phyloP scores from a whole-genome alignment of 2,329 filamentous ascomycete genomes.

The Hirsutella rhossiliensis region DNA sequence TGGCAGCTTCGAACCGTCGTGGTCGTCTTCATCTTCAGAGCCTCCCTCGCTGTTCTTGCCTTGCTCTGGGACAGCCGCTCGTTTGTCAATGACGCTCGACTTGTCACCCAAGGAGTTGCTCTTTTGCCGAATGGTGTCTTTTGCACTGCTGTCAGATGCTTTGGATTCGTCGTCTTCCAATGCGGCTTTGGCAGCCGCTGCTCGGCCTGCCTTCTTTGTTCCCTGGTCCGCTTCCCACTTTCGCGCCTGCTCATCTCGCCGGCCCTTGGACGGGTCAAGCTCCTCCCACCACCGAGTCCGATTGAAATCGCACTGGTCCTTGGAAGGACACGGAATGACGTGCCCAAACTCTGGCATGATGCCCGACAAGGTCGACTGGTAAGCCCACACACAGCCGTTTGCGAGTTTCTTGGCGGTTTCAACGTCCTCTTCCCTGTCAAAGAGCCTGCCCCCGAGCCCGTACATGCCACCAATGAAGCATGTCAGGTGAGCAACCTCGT shows the following conservation, averaged over 20 bases:
- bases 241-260: slow-evolving; percentile 28
- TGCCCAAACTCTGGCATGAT: slow-evolving; percentile 50
- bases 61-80: slow-evolving; percentile 6
- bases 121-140: background rate
- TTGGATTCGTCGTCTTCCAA: background rate
- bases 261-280: slow-evolving; percentile 33
- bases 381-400: slow-evolving; percentile 60
- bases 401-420: slow-evolving; percentile 51
- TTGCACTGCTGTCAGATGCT: background rate
- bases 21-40: slow-evolving; percentile 5
- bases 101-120: background rate
- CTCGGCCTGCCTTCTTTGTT: slow-evolving; percentile 17
- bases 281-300: slow-evolving; percentile 33
- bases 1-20: slow-evolving; percentile 17
- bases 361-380: slow-evolving; percentile 44
- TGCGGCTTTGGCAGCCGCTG: background rate
- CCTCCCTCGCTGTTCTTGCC: slow-evolving; percentile 5
- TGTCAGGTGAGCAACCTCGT: slow-evolving; percentile 51
- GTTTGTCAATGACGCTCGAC: slow-evolving; percentile 4
- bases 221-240: slow-evolving; percentile 32
- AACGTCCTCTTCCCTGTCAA: slow-evolving; percentile 45
- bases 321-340: slow-evolving; percentile 32
- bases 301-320: slow-evolving; percentile 38
- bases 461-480: slow-evolving; percentile 65
- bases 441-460: slow-evolving; percentile 51